A percentile compares a stretch with the other conserved stretches of the same genome.
phyloP scores from a whole-genome alignment of 2,329 filamentous ascomycete species.

The Colletotrichum abscissum region DNA sequence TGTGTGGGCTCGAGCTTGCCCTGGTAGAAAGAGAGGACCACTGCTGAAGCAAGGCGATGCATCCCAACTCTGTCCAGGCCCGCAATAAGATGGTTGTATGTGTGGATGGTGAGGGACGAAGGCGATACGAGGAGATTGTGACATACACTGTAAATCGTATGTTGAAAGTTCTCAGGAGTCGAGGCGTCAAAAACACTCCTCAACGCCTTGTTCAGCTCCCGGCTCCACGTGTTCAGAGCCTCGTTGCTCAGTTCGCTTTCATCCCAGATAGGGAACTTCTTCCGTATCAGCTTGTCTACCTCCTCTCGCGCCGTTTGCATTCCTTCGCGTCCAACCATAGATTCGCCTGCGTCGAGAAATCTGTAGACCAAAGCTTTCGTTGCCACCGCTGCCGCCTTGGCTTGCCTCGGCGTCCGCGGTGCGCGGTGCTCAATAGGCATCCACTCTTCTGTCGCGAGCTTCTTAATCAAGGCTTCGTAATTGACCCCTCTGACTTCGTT shows the following conservation, averaged over 20 bases:
- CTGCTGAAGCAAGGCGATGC: slow-evolving; percentile 61
- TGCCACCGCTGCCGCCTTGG: neutral
- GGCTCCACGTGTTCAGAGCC: neutral
- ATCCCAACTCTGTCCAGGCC: slow-evolving; percentile 67
- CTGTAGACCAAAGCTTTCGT: neutral
- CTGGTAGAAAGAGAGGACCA: slow-evolving; percentile 63
- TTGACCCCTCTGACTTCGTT: neutral
- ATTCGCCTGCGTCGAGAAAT: neutral
- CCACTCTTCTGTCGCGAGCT: slow-evolving; percentile 8
- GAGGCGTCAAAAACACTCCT: slow-evolving; percentile 11
- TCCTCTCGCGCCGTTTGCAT: slow-evolving; percentile 19
- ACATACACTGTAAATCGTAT: slow-evolving; percentile 59
- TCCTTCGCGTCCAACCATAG: neutral
- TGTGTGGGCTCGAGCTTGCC: slow-evolving; percentile 59
- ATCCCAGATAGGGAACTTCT: slow-evolving; percentile 15
- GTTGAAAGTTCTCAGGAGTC: neutral
- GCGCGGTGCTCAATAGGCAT: neutral
- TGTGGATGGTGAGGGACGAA: slow-evolving; percentile 73
- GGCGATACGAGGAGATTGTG: slow-evolving; percentile 75
- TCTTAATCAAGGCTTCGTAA: neutral
- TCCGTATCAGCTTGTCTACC: slow-evolving; percentile 15
- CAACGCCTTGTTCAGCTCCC: slow-evolving; percentile 22
- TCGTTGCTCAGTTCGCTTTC: neutral
- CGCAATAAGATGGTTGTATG: slow-evolving; percentile 77
- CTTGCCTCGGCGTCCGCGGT: neutral